Base-by-base conservation (phyloP, 192 early-diverging fungal species). In the Pilaira anomala region DNA sequence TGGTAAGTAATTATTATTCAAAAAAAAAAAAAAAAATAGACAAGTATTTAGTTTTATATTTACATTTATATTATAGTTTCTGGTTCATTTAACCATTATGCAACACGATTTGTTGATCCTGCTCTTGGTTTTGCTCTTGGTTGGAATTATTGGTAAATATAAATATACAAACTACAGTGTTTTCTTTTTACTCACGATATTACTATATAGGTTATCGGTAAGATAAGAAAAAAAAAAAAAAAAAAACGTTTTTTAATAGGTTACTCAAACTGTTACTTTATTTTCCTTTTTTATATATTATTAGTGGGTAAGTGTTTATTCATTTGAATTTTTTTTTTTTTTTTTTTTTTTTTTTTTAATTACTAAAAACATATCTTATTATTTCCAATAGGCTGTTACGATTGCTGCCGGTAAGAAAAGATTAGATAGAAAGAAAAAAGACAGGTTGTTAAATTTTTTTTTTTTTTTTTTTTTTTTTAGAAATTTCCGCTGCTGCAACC, bases 401-500 rank as follows among this genome's bases (percentile, higher is more conserved):
- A 76, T 81, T 55, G 65, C 66, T 44, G 53, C 64, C 40, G 60
- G 60, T 63, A 55, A 50, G 5, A 18, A 2, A n/a, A 7, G 18
- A 30, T n/a, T n/a, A 30, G 2, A 30, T 33, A 19, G 29, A 18
- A 13, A 18, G 11, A 25, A 13, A 46, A 62, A 8, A 28, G n/a
- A 26, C 1, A 16, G 26, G 36, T 22, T 16, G 12, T 18, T 2
- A 39, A 39, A 44, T 25, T 25, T 54, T 22, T 25, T 18, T 25
- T 25, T 54, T 22, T 25, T 18, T 25, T 7, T 58, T 18, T 30
- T 22, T 73, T 30, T 65, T 0, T 60, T 41, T 88, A 8, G 94
- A 97, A 75, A 72, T 95, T 22, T 81, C 85, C 2, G 95, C 95
- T 7, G 83, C 85, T 24, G 89, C 90, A 8, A 87, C 92, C 41